Conservation (phyloP, 225 moss, liverwort and hornwort species). For the Asterella californica region DNA sequence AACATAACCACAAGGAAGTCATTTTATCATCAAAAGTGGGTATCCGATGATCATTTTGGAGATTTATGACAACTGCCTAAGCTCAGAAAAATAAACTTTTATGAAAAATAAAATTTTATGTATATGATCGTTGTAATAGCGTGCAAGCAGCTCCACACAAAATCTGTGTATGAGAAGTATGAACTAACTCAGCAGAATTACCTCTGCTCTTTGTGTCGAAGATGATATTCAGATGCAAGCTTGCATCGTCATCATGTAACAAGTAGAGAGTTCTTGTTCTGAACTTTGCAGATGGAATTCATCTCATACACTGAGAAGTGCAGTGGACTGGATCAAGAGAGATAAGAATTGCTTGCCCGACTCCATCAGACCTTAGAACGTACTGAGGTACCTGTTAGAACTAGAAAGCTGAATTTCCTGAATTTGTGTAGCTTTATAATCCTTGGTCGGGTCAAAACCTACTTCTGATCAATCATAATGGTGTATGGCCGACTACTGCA, state of each 20-base stretch:
- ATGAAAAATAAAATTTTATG: too few relatives aligned
- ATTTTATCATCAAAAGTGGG: too few relatives aligned
- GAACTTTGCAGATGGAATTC: constrained; percentile 55
- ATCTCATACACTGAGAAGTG: constrained; percentile 56
- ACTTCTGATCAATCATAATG: neutral
- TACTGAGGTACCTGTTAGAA: constrained; percentile 49
- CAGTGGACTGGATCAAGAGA: constrained; percentile 57
- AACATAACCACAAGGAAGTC: too few relatives aligned
- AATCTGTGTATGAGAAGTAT: neutral
- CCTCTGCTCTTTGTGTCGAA: neutral
- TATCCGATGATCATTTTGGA: too few relatives aligned
- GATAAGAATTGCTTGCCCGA: constrained; percentile 56
- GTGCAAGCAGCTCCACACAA: neutral
- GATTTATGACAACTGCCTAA: too few relatives aligned
- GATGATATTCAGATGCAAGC: neutral
- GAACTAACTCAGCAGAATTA: neutral
- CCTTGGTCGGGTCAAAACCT: neutral
- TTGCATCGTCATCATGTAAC: neutral
- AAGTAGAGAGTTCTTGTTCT: neutral
- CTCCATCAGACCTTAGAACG: constrained; percentile 72
- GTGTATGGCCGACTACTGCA: neutral
- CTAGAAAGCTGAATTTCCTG: neutral
- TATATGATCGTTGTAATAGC: neutral
- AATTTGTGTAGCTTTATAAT: neutral
- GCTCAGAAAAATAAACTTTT: too few relatives aligned